phyloP scores from a whole-genome alignment of 148 eudicot genomes.

The Spergularia bocconei region DNA sequence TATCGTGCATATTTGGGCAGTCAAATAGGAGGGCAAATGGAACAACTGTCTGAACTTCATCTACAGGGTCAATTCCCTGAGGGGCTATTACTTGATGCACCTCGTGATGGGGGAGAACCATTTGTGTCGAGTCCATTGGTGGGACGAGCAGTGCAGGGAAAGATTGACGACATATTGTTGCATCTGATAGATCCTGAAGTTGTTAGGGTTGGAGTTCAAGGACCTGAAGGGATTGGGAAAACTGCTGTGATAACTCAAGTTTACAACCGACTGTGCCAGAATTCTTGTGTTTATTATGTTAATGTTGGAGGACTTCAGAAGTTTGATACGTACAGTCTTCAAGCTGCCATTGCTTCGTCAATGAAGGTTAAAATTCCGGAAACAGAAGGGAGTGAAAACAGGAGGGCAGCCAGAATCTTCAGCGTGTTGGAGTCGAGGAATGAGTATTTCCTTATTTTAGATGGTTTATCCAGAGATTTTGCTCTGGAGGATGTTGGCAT shows the following conservation, averaged over 20 bases:
- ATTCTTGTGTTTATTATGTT: conserved; percentile 22
- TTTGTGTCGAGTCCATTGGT: conserved; percentile 15
- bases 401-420: conserved; percentile 22
- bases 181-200: background rate
- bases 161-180: conserved; percentile 15
- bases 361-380: conserved; percentile 2
- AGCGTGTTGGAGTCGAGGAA: background rate
- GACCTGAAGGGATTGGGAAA: conserved; percentile 30
- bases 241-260: conserved; percentile 19
- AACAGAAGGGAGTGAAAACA: conserved; percentile 15
- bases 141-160: background rate
- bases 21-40: conserved; percentile 11
- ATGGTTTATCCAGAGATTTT: conserved; percentile 21
- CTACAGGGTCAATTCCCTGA: conserved; percentile 19
- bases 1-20: conserved; percentile 27
- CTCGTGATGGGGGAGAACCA: conserved; percentile 6
- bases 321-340: conserved; percentile 9
- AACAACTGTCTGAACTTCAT: conserved; percentile 12
- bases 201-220: conserved; percentile 24
- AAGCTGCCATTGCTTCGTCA: conserved; percentile 23
- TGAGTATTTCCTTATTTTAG: conserved; percentile 24
- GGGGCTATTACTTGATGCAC: conserved; percentile 25
- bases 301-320: conserved; percentile 7
- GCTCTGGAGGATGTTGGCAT: conserved; percentile 21
- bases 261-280: conserved; percentile 11